Base-by-base conservation (phyloP, 129 eudicot genomes). In the Solidago caesia region DNA sequence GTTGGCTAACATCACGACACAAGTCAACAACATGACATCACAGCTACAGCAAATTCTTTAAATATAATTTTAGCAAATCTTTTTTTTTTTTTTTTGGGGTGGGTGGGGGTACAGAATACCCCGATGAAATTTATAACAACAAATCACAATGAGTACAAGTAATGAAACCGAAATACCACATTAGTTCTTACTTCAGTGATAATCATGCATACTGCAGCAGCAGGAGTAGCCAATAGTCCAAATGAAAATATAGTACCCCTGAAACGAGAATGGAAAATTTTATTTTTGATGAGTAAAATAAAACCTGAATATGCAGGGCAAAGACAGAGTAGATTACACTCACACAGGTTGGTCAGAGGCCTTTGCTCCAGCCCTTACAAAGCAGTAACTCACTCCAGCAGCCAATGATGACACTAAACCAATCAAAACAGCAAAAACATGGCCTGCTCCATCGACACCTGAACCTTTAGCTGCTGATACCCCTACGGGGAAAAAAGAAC, bases 291-390 rank as follows among this genome's bases (percentile, higher is more conserved):
- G 47, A 33, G 13, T 12, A 15, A 67, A 9, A 52, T 70, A 6
- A 8, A 41, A 64, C 14, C 15, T 47, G 53, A 42, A 42, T 9
- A 63, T 9, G n/a, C 41, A 59, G 48, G 9, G 4, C 45, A 72
- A 15, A 61, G 26, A 26, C 9, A 60, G 59, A 72, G 76, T 7
- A 14, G 62, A 42, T 29, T 65, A 71, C 64, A 13, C 87, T 88
- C 83, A 89, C 96, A 89, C 84, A 77, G 96, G 96, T 75, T 89
- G 91, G 64, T 89, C 91, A 79, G 91, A 84, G 64, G 91, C 84
- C 84, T 89, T 89, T 66, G 96, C 89, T 82, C 84, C 96, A 43
- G 96, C 87, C 67, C 91, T 82, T 59, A 84, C 51, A 65, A 88
- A 75, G 85, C 96, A 89, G 82, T 82, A 84, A 78, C 84, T 82